Evolutionary conservation across 768 basidiomycete species (phyloP).

Genomic region (Epithele typhae): DNA sequence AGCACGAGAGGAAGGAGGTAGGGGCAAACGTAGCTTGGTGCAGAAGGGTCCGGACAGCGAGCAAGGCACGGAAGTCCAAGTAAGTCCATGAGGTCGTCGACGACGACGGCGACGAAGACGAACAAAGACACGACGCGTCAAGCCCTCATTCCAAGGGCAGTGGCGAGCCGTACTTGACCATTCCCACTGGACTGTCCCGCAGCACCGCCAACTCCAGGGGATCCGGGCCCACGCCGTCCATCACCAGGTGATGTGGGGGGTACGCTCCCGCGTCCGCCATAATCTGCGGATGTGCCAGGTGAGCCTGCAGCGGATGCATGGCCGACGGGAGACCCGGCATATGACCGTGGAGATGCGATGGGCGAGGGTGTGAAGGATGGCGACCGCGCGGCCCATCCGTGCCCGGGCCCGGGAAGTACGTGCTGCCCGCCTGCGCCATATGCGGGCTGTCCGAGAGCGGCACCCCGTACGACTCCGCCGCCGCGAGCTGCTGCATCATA

Average conservation of each 20-base stretch:
- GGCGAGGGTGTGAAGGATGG: conserved; percentile 19
- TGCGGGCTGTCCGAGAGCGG: conserved; percentile 19
- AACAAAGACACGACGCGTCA: conserved; percentile 1
- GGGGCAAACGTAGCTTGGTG: not conserved
- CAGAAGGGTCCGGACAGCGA: not conserved
- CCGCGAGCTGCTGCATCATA: conserved; percentile 35
- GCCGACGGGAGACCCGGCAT: not conserved
- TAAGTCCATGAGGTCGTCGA: no score
- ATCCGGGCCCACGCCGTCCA: conserved; percentile 14
- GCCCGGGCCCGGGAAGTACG: conserved; percentile 30
- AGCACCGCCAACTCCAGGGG: conserved; percentile 17
- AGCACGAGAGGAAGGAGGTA: not conserved
- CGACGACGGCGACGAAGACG: not conserved
- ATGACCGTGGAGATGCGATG: conserved; percentile 5
- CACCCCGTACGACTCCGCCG: conserved; percentile 29
- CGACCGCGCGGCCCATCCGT: conserved; percentile 28
- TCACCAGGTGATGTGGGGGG: conserved; percentile 6
- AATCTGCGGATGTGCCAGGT: conserved; percentile 6
- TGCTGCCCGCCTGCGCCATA: conserved; percentile 14
- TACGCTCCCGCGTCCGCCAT: conserved; percentile 7
- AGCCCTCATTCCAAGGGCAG: conserved; percentile 28
- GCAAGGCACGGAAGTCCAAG: not conserved
- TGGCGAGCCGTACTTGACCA: conserved; percentile 27
- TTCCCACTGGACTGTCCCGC: conserved; percentile 17
- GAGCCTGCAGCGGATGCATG: conserved; percentile 12